Evolutionary conservation across 192 early-diverging fungal genomes (phyloP).

Genomic region (Entomortierella lignicola): DNA sequence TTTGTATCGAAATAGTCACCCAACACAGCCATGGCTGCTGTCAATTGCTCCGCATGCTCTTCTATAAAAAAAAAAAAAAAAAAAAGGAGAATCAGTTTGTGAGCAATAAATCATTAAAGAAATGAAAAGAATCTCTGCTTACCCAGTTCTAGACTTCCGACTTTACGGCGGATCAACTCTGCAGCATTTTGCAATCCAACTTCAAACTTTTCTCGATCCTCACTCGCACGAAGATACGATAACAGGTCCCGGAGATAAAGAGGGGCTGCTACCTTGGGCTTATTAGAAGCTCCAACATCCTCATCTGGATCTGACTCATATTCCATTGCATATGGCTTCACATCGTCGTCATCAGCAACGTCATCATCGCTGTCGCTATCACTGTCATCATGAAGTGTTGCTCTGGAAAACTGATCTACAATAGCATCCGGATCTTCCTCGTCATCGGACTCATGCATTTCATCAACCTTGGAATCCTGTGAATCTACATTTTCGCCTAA

Average conservation of each 20-base stretch:
- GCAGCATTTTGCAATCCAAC: constrained; percentile 24
- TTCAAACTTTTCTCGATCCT: constrained; percentile 47
- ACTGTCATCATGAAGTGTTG: not conserved
- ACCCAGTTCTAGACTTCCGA: constrained; percentile 43
- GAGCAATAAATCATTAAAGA: not conserved
- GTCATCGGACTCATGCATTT: constrained; percentile 18
- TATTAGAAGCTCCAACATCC: constrained; percentile 17
- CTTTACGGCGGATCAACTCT: constrained; percentile 47
- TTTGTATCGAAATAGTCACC: constrained; percentile 30
- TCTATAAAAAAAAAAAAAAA: constrained; percentile 11
- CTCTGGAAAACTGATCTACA: not conserved
- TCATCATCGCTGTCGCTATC: constrained; percentile 11
- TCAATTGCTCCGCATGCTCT: constrained; percentile 29
- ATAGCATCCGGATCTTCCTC: constrained; percentile 36
- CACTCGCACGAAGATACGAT: constrained; percentile 30
- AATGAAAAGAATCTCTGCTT: not conserved
- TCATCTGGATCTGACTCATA: constrained; percentile 46
- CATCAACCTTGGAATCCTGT: not conserved
- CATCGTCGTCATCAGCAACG: constrained; percentile 32
- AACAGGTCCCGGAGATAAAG: constrained; percentile 30
- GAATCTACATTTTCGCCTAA: too few species aligned
- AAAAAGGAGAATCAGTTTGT: not conserved
- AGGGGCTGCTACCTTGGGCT: constrained; percentile 24
- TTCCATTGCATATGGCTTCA: constrained; percentile 44
- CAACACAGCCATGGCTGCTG: constrained; percentile 3